Percentiles rank a stretch among this genome's conserved stretches.
Conservation (phyloP, 257 asterid genomes). For the Solanum ossicruentum region DNA sequence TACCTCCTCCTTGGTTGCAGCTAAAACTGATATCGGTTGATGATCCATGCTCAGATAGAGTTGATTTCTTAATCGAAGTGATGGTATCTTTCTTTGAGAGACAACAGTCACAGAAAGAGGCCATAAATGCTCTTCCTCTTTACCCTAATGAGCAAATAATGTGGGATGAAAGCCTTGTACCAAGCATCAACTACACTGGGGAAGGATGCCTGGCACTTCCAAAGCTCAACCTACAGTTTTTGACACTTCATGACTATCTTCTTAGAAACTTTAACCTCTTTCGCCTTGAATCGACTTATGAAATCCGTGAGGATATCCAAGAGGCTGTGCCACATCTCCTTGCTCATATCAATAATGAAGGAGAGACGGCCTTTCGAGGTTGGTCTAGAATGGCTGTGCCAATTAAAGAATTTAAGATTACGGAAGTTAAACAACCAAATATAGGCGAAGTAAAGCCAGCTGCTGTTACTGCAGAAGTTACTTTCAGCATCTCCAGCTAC, state of each 20-base stretch:
- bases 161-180: slow-evolving; percentile 99
- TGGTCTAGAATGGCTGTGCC: slow-evolving; percentile 99
- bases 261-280: slow-evolving; percentile 95
- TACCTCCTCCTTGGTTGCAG: slow-evolving; percentile 23
- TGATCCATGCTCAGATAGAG: slow-evolving; percentile 93
- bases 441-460: slow-evolving; percentile 98
- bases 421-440: slow-evolving; percentile 83
- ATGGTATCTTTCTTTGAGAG: slow-evolving; percentile 90
- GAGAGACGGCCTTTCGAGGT: slow-evolving; percentile 96
- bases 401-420: slow-evolving; percentile 65
- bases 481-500: slow-evolving; percentile 88
- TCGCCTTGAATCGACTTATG: slow-evolving; percentile 97
- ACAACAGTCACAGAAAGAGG: slow-evolving; percentile 93
- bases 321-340: slow-evolving; percentile 99
- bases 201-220: slow-evolving; percentile 99
- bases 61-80: slow-evolving; percentile 86
- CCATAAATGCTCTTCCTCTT: slow-evolving; percentile 94
- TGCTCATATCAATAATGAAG: slow-evolving; percentile 75
- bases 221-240: slow-evolving; percentile 86
- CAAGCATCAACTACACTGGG: slow-evolving; percentile 96
- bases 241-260: slow-evolving; percentile 95
- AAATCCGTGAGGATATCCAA: slow-evolving; percentile 98
- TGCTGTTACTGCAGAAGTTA: slow-evolving; percentile 78
- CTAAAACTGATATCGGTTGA: slow-evolving; percentile 69
- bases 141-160: slow-evolving; percentile 94